Evolutionary conservation across 2,329 filamentous ascomycete genomes (phyloP), one percentile per base, ranked within the genome.

Genomic region (Penicillium fuscoglaucum): DNA sequence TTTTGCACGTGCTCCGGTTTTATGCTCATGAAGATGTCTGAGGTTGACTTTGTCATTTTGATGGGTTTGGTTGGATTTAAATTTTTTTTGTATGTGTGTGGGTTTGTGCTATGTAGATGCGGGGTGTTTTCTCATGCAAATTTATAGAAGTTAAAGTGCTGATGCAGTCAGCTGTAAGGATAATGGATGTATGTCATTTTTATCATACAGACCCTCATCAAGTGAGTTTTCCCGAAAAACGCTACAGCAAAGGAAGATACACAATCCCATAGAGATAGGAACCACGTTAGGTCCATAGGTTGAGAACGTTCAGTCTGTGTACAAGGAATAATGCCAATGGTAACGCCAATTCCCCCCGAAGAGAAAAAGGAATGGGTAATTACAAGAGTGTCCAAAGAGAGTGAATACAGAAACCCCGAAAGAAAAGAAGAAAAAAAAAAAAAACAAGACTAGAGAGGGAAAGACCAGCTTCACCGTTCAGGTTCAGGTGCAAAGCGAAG

Each of bases 1-100:
- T 63, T 65, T 21, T 19, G 67, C n/a, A 86, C 77, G 2, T 80
- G 76, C 8, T 79, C 68, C 0, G 78, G 72, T 37, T 79, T 72
- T 4, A 85, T 75, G 15, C 80, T 80, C 53, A 87, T 76, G 53
- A 86, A 77, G 8, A 85, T 76, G 63, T 61, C 54, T 24, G 47
- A 29, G 17, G 15, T 45, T 12, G 50, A 54, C 35, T 59, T 55
- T 9, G 40, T 9, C 39, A 41, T 39, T 24, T 52, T 41, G 49
- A 39, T 39, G 24, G 26, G 10, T 4, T 24, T 37, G 21, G 10
- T 26, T 37, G 15, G 9, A 10, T 21, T 48, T 17, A 3, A 12
- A 21, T 19, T 19, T 13, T 21, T 46, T 31, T 1, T 33, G 3
- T 2, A 13, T 12, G 8, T 31, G n/a, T 3, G 28, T 15, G 28